Conservation (phyloP, 768 basidiomycete genomes). For the Asterophora parasitica region DNA sequence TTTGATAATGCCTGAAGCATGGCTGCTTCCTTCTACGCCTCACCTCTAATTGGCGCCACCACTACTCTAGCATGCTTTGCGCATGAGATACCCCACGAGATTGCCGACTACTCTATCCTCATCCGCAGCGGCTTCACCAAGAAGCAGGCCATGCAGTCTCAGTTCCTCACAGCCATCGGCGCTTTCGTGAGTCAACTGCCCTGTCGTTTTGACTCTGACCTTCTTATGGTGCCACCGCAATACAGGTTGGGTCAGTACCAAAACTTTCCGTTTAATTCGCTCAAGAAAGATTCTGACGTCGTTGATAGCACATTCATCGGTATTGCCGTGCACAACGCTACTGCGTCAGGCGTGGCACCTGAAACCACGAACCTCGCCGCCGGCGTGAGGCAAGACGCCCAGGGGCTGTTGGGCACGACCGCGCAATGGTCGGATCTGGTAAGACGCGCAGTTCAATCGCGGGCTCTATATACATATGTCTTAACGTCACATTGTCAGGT, state of each 20-base stretch:
- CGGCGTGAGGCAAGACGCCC: conserved; percentile 69
- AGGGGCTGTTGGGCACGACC: conserved; percentile 81
- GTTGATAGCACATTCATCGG: conserved; percentile 75
- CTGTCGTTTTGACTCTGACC: conserved; percentile 12
- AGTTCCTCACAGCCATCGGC: conserved; percentile 87
- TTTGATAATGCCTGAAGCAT: conserved; percentile 44
- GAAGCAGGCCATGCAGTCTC: conserved; percentile 87
- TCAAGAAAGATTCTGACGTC: conserved; percentile 14
- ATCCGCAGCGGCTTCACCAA: conserved; percentile 89
- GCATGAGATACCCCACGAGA: conserved; percentile 94
- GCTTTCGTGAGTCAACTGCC: conserved; percentile 69
- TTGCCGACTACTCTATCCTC: conserved; percentile 94
- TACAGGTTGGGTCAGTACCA: conserved; percentile 38
- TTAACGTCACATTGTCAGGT: conserved; percentile 49
- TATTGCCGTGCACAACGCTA: conserved; percentile 76
- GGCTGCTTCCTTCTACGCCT: conserved; percentile 97
- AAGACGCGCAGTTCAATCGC: conserved; percentile 26
- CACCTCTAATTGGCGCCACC: conserved; percentile 87
- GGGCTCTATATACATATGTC: no score
- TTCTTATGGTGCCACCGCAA: conserved; percentile 8
- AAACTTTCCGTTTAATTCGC: not conserved
- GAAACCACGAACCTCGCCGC: conserved; percentile 61
- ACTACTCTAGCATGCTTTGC: conserved; percentile 95
- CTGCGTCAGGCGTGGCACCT: conserved; percentile 41
- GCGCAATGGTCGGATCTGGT: conserved; percentile 77